Base-by-base conservation (phyloP, 2,329 filamentous ascomycete genomes). In the Alternaria rosae region DNA sequence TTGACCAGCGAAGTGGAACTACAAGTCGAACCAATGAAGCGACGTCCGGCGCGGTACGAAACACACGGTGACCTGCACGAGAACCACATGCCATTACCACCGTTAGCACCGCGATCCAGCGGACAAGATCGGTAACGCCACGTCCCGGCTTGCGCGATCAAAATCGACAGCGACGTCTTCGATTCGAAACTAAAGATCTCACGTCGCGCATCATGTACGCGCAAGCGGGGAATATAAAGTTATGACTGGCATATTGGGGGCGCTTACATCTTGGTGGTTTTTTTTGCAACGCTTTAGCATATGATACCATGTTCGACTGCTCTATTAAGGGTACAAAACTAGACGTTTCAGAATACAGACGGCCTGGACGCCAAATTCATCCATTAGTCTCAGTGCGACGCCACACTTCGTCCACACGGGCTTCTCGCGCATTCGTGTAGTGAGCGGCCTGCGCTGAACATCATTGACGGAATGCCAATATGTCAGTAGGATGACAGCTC, bases 1-100 rank as follows among this genome's bases (percentile, higher is more conserved):
- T 55, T 61, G 53, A 70, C 66, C 0, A 67, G 65, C 8, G 69
- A 71, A 26, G 44, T 71, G 15, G 57, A 71, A 26, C 44, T 69
- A 1, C 62, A 67, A 10, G 62, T 62, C 20, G 66, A 68, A 26
- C 54, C 59, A 2, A 65, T 59, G 17, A 59, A 52, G 12, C 52
- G 15, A 17, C 56, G 54, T 21, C 25, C 17, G 9, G 45, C 56
- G 9, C 26, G 21, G 13, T n/a, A 50, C 35, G 41, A 44, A 3
- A 48, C 17, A 20, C 42, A 53, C n/a, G 41, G 41, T 20, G 28
- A 28, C 15, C 41, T 57, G 5, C 45, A 57, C 15, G 54, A 61
- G 10, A 57, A 32, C 2, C 58, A 61, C 41, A 52, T 61, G 45
- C 54, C 58, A 12, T 44, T 60, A 13, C 50, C 48, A 11, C 25